phyloP scores from a whole-genome alignment of 345 rosid species.

The Bruguiera parviflora region DNA sequence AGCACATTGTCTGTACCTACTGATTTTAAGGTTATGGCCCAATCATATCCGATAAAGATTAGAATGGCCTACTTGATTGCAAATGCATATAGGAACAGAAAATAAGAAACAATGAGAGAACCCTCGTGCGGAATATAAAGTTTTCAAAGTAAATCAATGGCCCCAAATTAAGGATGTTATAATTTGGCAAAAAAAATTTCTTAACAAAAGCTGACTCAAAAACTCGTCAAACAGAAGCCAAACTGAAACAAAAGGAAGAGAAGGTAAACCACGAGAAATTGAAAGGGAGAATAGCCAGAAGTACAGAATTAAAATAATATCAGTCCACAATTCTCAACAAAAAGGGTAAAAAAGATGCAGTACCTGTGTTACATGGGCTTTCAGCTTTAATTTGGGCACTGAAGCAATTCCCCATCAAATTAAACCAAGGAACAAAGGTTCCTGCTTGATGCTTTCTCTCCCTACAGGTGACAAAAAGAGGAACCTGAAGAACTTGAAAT shows the following conservation, averaged over 20 bases:
- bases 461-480: conserved; percentile 26
- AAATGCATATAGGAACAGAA: background rate
- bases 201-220: conserved; percentile 3
- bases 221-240: conserved; percentile 2
- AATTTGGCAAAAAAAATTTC: conserved; percentile 1
- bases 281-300: background rate
- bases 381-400: conserved; percentile 87
- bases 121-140: background rate
- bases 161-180: conserved; percentile 2
- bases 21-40: background rate
- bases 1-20: background rate
- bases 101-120: background rate
- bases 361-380: conserved; percentile 72
- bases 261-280: background rate
- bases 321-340: conserved; percentile 7
- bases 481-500: conserved; percentile 15
- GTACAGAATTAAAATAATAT: background rate
- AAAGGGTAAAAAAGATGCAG: background rate
- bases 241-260: conserved; percentile 1
- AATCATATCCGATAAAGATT: background rate
- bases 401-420: conserved; percentile 81
- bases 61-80: conserved; percentile 8
- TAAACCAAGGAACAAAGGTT: conserved; percentile 17
- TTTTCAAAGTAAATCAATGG: background rate
- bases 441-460: conserved; percentile 22